Percentiles rank a stretch among this genome's conserved stretches.
These are phyloP conservation scores for Petunia axillaris DNA, from an alignment of 257 asterid genomes.

Conservation along the genomic window DNA sequence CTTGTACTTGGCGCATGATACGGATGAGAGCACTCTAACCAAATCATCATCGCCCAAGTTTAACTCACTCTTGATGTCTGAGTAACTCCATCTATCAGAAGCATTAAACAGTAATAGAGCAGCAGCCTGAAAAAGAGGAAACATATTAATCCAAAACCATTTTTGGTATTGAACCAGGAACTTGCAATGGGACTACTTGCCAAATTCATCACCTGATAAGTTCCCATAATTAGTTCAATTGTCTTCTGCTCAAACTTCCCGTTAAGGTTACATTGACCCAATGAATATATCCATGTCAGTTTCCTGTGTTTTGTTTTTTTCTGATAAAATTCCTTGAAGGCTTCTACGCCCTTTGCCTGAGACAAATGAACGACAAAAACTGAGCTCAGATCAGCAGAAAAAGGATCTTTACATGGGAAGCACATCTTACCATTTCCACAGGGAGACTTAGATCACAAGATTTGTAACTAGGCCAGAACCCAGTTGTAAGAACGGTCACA, in stretches of 20 bases:
- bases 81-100: conserved; percentile 54
- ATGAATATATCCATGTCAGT: conserved; percentile 57
- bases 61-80: conserved; percentile 47
- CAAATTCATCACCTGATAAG: conserved; percentile 47
- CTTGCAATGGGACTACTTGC: neutral
- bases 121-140: conserved; percentile 45
- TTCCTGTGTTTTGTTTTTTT: conserved; percentile 48
- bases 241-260: conserved; percentile 51
- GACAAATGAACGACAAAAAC: conserved; percentile 7
- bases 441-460: conserved; percentile 61
- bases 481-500: conserved; percentile 57
- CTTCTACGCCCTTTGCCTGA: conserved; percentile 64
- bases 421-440: conserved; percentile 50
- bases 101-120: conserved; percentile 50
- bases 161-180: neutral
- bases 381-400: neutral
- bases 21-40: conserved; percentile 51
- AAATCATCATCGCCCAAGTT: conserved; percentile 59
- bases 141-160: neutral
- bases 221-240: conserved; percentile 51
- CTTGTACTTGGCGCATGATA: conserved; percentile 62
- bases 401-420: neutral
- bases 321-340: conserved; percentile 51
- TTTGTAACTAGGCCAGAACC: conserved; percentile 67
- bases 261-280: conserved; percentile 53